These are phyloP conservation scores for Aquilaria agallochum DNA, from an alignment of 441 rosid genomes.

Conservation along the genomic window DNA sequence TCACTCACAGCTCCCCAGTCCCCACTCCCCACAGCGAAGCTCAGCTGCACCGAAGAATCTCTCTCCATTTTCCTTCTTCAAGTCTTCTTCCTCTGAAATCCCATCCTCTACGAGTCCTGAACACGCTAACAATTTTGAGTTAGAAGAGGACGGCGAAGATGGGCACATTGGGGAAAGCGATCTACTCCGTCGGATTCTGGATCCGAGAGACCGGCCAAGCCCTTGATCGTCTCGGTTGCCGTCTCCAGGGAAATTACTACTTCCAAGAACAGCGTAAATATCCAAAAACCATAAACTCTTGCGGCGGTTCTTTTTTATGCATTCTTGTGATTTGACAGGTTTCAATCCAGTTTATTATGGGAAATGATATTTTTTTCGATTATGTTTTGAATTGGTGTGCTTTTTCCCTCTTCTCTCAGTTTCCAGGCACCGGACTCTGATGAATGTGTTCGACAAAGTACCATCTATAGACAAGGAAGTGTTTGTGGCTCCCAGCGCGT, in stretches of 20 bases:
- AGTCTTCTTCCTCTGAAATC: constrained; percentile 2
- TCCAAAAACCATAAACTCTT: neutral
- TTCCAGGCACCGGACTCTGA: constrained; percentile 71
- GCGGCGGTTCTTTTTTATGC: neutral
- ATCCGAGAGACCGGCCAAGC: constrained; percentile 80
- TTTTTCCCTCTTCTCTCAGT: constrained; percentile 22
- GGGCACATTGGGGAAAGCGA: constrained; percentile 58
- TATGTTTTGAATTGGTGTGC: constrained; percentile 5
- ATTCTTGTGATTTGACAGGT: neutral
- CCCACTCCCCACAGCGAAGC: too few species aligned
- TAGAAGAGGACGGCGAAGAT: constrained; percentile 18
- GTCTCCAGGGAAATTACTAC: constrained; percentile 61
- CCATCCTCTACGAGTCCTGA: neutral
- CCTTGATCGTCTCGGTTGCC: constrained; percentile 73
- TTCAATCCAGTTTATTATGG: neutral
- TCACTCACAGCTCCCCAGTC: too few species aligned
- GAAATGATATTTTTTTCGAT: constrained; percentile 5
- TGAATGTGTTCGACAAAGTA: constrained; percentile 59
- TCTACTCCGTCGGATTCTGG: constrained; percentile 66
- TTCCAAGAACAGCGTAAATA: constrained; percentile 61
- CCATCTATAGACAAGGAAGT: constrained; percentile 54
- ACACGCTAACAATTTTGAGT: constrained; percentile 11
- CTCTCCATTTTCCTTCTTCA: constrained; percentile 8
- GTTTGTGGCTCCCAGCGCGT: constrained; percentile 74
- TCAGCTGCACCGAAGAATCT: neutral